A percentile compares a stretch with the other conserved stretches of the same genome.
These are phyloP conservation scores for Fistulinella staudtii DNA, from an alignment of 1,284 basidiomycete species.

Conservation along the genomic window DNA sequence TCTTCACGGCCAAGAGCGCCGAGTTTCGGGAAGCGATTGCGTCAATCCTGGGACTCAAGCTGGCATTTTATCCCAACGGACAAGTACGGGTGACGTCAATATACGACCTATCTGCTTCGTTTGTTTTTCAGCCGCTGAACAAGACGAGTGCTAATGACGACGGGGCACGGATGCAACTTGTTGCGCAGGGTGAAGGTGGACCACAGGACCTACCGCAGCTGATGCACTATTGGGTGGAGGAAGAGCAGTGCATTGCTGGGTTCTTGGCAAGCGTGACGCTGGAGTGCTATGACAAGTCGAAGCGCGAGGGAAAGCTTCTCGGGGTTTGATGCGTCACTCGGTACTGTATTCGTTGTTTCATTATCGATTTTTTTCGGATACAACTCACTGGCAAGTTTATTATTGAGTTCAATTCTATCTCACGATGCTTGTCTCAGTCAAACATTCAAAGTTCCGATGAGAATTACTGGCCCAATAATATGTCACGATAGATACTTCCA, in stretches of 20 bases:
- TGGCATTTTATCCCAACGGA: conserved; percentile 81
- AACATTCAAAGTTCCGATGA: no score
- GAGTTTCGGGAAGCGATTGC: conserved; percentile 82
- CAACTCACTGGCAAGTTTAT: no score
- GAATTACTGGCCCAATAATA: no score
- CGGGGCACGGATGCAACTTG: conserved; percentile 61
- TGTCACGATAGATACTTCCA: no score
- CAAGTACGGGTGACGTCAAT: conserved; percentile 80
- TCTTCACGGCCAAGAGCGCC: conserved; percentile 69
- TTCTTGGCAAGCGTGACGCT: conserved; percentile 73
- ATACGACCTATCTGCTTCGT: conserved; percentile 67
- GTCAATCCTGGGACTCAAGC: conserved; percentile 78
- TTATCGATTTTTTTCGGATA: no score
- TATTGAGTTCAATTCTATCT: no score
- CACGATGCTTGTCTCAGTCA: no score
- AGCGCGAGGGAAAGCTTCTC: conserved; percentile 25
- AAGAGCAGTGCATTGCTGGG: conserved; percentile 69
- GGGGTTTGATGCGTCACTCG: background rate
- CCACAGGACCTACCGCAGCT: conserved; percentile 63
- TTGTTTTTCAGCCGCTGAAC: conserved; percentile 62
- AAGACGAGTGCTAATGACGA: conserved; percentile 28
- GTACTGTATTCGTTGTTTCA: no score
- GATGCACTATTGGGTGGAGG: conserved; percentile 70
- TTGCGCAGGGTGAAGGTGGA: conserved; percentile 64
- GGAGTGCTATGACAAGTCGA: conserved; percentile 65